phyloP scores from a whole-genome alignment of 2,329 filamentous ascomycete species.

The Scedosporium dehoogii region DNA sequence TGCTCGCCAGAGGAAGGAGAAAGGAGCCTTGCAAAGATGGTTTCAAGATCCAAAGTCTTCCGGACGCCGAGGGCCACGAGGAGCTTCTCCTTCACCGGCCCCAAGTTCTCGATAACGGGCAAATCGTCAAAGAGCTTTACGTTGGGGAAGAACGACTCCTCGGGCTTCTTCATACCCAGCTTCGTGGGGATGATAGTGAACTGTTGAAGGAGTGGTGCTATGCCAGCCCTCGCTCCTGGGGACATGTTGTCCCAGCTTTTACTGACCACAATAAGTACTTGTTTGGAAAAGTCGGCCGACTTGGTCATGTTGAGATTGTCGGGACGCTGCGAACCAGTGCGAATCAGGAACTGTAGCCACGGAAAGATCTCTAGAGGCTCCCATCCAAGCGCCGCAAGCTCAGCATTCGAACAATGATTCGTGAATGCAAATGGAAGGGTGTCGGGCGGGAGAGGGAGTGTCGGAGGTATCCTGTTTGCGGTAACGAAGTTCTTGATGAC shows the following conservation, averaged over 20 bases:
- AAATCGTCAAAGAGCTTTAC: constrained; percentile 94
- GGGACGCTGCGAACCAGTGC: constrained; percentile 48
- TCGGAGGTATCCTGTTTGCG: constrained; percentile 68
- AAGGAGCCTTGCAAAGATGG: constrained; percentile 82
- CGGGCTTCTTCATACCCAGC: constrained; percentile 74
- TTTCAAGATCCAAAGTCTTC: constrained; percentile 89
- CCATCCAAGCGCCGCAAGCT: constrained; percentile 80
- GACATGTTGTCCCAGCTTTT: constrained; percentile 73
- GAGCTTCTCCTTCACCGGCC: constrained; percentile 84
- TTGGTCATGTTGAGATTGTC: constrained; percentile 61
- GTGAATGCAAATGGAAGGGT: constrained; percentile 84
- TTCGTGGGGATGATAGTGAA: constrained; percentile 82
- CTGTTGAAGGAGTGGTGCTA: constrained; percentile 54
- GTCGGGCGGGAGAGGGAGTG: constrained; percentile 67
- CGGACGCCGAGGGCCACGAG: constrained; percentile 74
- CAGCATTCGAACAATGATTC: constrained; percentile 51
- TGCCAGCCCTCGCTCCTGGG: constrained; percentile 59
- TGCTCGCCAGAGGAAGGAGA: constrained; percentile 46
- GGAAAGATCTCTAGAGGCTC: constrained; percentile 71
- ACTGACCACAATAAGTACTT: constrained; percentile 70
- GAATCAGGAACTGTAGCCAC: constrained; percentile 77
- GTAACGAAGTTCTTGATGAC: constrained; percentile 67
- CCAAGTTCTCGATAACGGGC: constrained; percentile 66
- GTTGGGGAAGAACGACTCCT: constrained; percentile 83
- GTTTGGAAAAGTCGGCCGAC: constrained; percentile 63